A percentile compares a stretch with the other conserved stretches of the same genome.
Evolutionary conservation across 306 rosid genomes (phyloP).

Genomic region (Acacia crassicarpa): DNA sequence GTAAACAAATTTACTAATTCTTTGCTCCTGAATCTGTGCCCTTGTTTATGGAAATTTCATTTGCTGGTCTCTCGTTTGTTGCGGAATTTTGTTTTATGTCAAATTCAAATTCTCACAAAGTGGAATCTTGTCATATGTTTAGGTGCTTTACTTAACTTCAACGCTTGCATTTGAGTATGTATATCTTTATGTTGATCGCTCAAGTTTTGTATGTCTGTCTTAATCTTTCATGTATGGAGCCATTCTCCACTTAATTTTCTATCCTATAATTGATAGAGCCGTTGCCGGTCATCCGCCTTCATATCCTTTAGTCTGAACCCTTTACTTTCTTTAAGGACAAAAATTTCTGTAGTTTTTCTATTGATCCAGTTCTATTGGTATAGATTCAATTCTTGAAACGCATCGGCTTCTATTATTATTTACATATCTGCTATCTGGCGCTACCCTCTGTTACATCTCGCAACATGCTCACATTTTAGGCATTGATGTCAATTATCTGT

Average conservation of each 20-base stretch:
- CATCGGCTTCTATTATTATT: background rate
- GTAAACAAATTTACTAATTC: background rate
- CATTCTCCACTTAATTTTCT: constrained; percentile 4
- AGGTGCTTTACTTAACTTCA: constrained; percentile 27
- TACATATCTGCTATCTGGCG: constrained; percentile 2
- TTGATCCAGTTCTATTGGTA: constrained; percentile 30
- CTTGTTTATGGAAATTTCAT: background rate
- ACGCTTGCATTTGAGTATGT: constrained; percentile 27
- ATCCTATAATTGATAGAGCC: background rate
- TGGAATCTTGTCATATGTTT: constrained; percentile 31
- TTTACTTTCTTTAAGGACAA: background rate
- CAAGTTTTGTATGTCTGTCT: constrained; percentile 16
- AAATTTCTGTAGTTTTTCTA: constrained; percentile 4
- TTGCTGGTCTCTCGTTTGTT: constrained; percentile 27
- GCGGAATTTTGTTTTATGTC: background rate
- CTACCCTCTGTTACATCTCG: background rate
- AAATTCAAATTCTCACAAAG: constrained; percentile 2
- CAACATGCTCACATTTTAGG: constrained; percentile 40
- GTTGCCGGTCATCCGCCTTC: background rate
- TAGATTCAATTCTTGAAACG: background rate
- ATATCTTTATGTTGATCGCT: background rate
- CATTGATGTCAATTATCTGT: constrained; percentile 79
- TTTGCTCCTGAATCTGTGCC: constrained; percentile 2
- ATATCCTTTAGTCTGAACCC: background rate
- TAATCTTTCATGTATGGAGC: constrained; percentile 20